Evolutionary conservation across 164 flowering plant species (phyloP).

Genomic region (Piper betle): DNA sequence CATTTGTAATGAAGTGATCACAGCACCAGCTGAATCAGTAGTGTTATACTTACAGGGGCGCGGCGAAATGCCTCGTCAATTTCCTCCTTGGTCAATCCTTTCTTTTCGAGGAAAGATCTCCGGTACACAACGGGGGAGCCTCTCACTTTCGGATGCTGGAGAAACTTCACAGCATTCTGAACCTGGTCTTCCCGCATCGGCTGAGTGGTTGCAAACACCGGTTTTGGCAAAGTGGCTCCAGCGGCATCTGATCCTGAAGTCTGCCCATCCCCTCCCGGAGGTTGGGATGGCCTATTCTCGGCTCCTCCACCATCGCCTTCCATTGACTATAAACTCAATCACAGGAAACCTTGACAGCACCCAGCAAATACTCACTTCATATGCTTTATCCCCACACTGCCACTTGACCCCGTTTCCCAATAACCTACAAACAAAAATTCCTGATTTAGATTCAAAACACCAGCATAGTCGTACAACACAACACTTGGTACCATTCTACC

Average conservation of each 20-base stretch:
- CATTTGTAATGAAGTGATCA: background rate
- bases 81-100: slow-evolving; percentile 94
- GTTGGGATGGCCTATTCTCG: slow-evolving; percentile 21
- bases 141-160: slow-evolving; percentile 83
- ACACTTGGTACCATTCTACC: too few relatives aligned
- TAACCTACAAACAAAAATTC: too few relatives aligned
- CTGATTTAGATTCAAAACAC: too few relatives aligned
- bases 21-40: background rate
- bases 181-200: slow-evolving; percentile 96
- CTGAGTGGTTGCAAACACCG: slow-evolving; percentile 83
- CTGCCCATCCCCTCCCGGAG: slow-evolving; percentile 23
- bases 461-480: too few relatives aligned
- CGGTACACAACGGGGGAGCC: slow-evolving; percentile 90
- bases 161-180: slow-evolving; percentile 93
- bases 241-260: slow-evolving; percentile 24
- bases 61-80: slow-evolving; percentile 96
- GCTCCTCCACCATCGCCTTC: slow-evolving; percentile 4
- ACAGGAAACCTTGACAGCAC: slow-evolving; percentile 17
- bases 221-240: slow-evolving; percentile 25
- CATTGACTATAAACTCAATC: slow-evolving; percentile 19
- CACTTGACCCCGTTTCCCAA: too few relatives aligned
- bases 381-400: too few relatives aligned
- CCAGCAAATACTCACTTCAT: background rate
- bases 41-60: slow-evolving; percentile 59
- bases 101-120: slow-evolving; percentile 91